These are phyloP conservation scores for Drosera capensis DNA, from an alignment of 148 eudicot genomes.

Conservation along the genomic window DNA sequence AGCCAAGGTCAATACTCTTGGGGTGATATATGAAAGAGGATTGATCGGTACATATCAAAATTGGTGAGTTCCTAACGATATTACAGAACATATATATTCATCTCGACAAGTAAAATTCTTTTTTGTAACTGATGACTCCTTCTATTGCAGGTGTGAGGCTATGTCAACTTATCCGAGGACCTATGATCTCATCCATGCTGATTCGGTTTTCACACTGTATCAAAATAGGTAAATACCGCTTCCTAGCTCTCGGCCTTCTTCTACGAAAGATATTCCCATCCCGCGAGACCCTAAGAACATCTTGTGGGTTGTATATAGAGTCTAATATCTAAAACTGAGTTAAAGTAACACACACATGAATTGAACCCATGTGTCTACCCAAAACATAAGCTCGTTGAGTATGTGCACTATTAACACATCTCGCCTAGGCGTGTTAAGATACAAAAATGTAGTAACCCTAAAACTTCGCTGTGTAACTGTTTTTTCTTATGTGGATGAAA, in stretches of 20 bases:
- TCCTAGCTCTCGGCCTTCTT: not conserved
- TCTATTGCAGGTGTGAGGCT: slow-evolving; percentile 69
- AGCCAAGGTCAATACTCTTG: slow-evolving; percentile 65
- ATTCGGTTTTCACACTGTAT: slow-evolving; percentile 6
- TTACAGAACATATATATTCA: not conserved
- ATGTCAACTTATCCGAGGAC: slow-evolving; percentile 99
- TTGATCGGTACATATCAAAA: slow-evolving; percentile 75
- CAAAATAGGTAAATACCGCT: not conserved
- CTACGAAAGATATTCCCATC: no score
- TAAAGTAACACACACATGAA: no score
- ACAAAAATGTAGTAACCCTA: not conserved
- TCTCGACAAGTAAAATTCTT: not conserved
- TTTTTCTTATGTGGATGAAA: not conserved
- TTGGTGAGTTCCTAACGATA: slow-evolving; percentile 22
- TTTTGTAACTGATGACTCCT: not conserved
- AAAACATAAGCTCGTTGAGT: no score
- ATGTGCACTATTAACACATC: no score
- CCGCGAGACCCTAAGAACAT: not conserved
- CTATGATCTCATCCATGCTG: slow-evolving; percentile 82
- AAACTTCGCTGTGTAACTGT: not conserved
- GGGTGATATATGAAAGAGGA: slow-evolving; percentile 62
- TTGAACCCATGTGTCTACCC: no score
- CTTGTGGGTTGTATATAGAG: not conserved
- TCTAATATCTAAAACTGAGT: no score
- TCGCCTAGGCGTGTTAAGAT: not conserved